Percentiles rank a stretch among this genome's conserved stretches.
Evolutionary conservation across 306 rosid genomes (phyloP).

Genomic region (Comarum palustre): DNA sequence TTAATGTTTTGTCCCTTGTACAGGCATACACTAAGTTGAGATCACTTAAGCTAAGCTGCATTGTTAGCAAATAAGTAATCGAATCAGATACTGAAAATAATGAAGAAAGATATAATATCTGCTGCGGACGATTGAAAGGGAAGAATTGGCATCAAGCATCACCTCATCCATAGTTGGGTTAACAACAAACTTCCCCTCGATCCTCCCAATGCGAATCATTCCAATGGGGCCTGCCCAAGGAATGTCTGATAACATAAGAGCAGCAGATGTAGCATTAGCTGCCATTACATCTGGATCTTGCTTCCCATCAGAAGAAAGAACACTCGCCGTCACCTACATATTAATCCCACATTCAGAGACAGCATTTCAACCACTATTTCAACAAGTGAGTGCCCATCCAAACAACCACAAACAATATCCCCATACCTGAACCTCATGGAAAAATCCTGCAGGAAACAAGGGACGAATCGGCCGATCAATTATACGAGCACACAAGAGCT

Average conservation of each 20-base stretch:
- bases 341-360: neutral
- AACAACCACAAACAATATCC: conserved; percentile 14
- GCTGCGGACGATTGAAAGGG: neutral
- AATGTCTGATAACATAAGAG: conserved; percentile 94
- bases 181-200: conserved; percentile 66
- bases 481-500: conserved; percentile 78
- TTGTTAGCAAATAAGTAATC: neutral
- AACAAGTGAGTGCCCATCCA: neutral
- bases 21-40: conserved; percentile 94
- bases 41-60: conserved; percentile 88
- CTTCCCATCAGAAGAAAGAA: conserved; percentile 83
- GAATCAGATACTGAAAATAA: conserved; percentile 9
- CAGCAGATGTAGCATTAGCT: conserved; percentile 88
- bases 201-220: conserved; percentile 82
- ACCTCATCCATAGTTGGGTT: conserved; percentile 97
- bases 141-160: conserved; percentile 19
- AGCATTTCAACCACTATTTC: neutral
- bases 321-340: conserved; percentile 75
- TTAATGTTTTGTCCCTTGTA: conserved; percentile 85
- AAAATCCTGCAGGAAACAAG: conserved; percentile 82
- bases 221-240: conserved; percentile 99
- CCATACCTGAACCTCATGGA: conserved; percentile 90
- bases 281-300: conserved; percentile 94
- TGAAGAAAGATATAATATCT: neutral
- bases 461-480: conserved; percentile 94